Conservation (phyloP, 495 filamentous ascomycete species). For the Delitschia confertaspora region DNA sequence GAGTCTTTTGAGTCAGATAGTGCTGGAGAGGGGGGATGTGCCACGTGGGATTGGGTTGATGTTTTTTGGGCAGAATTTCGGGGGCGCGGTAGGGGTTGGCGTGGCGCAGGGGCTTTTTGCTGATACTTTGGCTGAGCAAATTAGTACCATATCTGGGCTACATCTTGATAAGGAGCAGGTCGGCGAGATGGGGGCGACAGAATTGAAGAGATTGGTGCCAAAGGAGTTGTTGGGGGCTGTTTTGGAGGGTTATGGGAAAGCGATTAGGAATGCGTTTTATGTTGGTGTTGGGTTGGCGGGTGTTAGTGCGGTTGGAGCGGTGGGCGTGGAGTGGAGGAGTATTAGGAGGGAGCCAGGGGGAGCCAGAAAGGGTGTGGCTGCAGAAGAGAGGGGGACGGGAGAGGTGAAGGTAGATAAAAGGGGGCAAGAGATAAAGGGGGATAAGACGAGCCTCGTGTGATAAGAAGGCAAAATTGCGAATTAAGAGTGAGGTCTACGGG, state of each 20-base stretch:
- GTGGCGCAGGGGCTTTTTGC: slow-evolving; percentile 19
- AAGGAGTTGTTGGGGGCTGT: slow-evolving; percentile 7
- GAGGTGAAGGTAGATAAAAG: too few relatives aligned
- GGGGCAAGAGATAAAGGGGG: too few relatives aligned
- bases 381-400: too few relatives aligned
- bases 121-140: slow-evolving; percentile 31
- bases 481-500: too few relatives aligned
- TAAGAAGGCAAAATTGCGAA: too few relatives aligned
- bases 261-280: slow-evolving; percentile 13
- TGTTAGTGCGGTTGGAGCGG: slow-evolving; percentile 10
- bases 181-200: slow-evolving; percentile 12
- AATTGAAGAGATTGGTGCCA: slow-evolving; percentile 13
- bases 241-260: slow-evolving; percentile 10
- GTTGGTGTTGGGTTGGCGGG: slow-evolving; percentile 10
- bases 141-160: slow-evolving; percentile 39
- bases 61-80: slow-evolving; percentile 19
- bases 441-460: too few relatives aligned
- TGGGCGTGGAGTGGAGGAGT: slow-evolving; percentile 19
- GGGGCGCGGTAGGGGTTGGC: slow-evolving; percentile 13
- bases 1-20: slow-evolving; percentile 39
- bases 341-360: slow-evolving; percentile 1
- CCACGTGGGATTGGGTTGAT: slow-evolving; percentile 13
- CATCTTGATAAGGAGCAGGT: not conserved
- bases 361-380: too few relatives aligned
- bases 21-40: slow-evolving; percentile 5